Base-by-base conservation (phyloP, 139 green algal species). In the Chlorella sp. region DNA sequence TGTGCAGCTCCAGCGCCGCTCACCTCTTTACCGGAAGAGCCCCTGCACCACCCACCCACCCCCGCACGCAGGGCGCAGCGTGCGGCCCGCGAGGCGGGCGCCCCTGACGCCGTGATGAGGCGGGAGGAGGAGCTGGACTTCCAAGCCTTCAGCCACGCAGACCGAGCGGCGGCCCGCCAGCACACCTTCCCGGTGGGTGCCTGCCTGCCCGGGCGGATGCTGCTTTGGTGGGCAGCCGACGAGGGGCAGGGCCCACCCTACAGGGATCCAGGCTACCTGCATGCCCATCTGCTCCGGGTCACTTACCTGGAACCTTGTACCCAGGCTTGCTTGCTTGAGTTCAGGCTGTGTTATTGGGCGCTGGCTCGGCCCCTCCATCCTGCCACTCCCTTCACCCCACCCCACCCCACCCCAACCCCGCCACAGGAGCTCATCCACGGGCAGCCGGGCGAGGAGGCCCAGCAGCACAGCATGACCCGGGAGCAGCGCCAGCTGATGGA, bases 391-490 rank as follows among this genome's bases (percentile, higher is more conserved):
- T 42, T 16, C 15, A 53, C 7, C 26, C 28, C 78, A 48, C 39
- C 0, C 37, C 22, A 3, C 21, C 39, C 0, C 68, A 1, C 18
- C 21, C n/a, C 22, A 22, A 34, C 26, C 24, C 11, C 26, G 11
- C n/a, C n/a, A 19, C 37, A 83, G 78, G 79, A 85, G 79, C 79
- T 85, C 28, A 68, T 85, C 42, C 79, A 85, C n/a, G 53, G 81
- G 2, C 81, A 75, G 81, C 81, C 81, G 0, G 53, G 53, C n/a
- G 81, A 86, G 81, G 34, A 19, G n/a, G 81, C 53, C 12, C 26
- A 34, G 53, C 53, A 71, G n/a, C 81, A 87, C 36, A 26, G 36
- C 26, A 60, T 78, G 34, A 78, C 30, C 83, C 21, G 42, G 24
- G 61, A 77, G 60, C 61, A 78, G 83, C 61, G 61, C 7, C 36